Evolutionary conservation across 768 basidiomycete genomes (phyloP).

Genomic region (Rhizopogon sp.): DNA sequence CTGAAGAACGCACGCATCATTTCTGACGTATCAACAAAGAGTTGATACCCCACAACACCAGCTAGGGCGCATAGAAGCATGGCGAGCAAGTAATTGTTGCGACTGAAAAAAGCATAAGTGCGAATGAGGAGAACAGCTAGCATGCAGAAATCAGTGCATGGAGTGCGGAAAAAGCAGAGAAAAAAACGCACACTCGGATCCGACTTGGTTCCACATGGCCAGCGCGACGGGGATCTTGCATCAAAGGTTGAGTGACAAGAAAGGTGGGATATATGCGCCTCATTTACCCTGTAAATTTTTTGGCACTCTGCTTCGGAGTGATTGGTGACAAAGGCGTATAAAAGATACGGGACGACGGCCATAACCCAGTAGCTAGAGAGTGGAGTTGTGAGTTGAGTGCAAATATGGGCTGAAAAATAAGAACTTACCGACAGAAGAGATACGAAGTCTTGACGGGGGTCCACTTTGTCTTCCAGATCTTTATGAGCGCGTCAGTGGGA

Average conservation of each 20-base stretch:
- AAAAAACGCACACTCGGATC: slow-evolving; percentile 58
- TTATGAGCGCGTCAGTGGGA: neutral
- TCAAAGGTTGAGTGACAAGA: neutral
- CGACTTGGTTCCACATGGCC: slow-evolving; percentile 86
- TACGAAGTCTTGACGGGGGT: slow-evolving; percentile 81
- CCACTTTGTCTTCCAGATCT: slow-evolving; percentile 85
- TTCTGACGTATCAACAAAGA: slow-evolving; percentile 73
- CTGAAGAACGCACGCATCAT: slow-evolving; percentile 56
- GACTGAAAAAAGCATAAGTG: slow-evolving; percentile 83
- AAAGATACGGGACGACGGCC: slow-evolving; percentile 69
- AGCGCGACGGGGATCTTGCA: slow-evolving; percentile 71
- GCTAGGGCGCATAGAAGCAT: slow-evolving; percentile 61
- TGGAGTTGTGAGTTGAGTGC: slow-evolving; percentile 1
- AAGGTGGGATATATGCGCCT: neutral
- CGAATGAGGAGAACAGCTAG: slow-evolving; percentile 75
- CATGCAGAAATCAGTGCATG: slow-evolving; percentile 4
- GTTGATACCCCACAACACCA: slow-evolving; percentile 76
- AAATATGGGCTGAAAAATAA: slow-evolving; percentile 10
- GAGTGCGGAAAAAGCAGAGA: neutral
- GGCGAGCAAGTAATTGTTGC: slow-evolving; percentile 61
- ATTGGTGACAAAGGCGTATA: slow-evolving; percentile 71
- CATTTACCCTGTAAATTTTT: slow-evolving; percentile 60
- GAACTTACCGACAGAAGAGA: slow-evolving; percentile 73
- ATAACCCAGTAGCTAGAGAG: slow-evolving; percentile 74
- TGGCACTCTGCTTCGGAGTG: slow-evolving; percentile 61